Evolutionary conservation across 1,284 basidiomycete genomes (phyloP), one percentile per base, ranked within the genome.

Genomic region (Ustilago lituana): DNA sequence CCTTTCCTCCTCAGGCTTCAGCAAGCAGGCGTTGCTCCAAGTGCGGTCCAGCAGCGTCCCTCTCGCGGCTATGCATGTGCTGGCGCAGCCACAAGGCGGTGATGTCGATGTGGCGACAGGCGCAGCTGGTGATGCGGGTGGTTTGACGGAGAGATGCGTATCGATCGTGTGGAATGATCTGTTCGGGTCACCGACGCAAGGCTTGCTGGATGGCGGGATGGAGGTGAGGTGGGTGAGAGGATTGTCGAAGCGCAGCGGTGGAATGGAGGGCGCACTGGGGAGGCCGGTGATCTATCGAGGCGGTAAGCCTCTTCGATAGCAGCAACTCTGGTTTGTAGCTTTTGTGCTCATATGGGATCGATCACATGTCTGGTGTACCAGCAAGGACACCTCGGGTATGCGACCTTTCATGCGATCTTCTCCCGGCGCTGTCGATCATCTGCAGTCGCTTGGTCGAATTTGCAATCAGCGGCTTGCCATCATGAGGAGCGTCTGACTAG

Each of bases 21-120:
- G 64, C 49, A 70, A 65, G 52, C 69, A 74, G 19, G 63, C 75
- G 3, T 29, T 73, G 17, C 31, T 77, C 3, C 61, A 74, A 24
- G 67, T 67, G 14, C 20, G 61, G 12, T 68, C 66, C 7, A 77
- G 75, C 43, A 49, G 31, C 12, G 32, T 73, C 0, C 69, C 73
- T 1, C 40, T 77, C 5, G 57, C 61, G 19, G 58, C 71, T 15
- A 45, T 77, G 24, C 75, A 77, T 44, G 46, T 77, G 7, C 32
- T 55, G 1, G 52, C 57, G 5, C 41, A 47, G 15, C 45, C 45
- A 32, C 38, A 37, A 19, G 43, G 17, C 11, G 26, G 35, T 7
- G 20, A 31, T 5, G 27, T 8, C 2, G 39, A 27, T 12, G 3
- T 17, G 22, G 31, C 24, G 3, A n/a, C n/a, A n/a, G n/a, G n/a